phyloP scores from a whole-genome alignment of 345 rosid genomes.

The Cardamine resedifolia region DNA sequence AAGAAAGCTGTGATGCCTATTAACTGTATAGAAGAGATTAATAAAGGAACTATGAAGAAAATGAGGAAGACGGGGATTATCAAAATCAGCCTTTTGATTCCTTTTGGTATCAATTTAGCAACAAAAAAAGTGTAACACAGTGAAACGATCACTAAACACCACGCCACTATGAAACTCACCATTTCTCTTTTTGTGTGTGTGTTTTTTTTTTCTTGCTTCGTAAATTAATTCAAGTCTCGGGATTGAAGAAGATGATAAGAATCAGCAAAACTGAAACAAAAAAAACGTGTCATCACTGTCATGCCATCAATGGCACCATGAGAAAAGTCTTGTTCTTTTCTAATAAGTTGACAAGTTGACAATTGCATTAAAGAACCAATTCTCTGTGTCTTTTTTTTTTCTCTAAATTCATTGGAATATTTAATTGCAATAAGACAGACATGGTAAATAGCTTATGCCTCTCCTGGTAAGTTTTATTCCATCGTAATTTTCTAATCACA shows the following conservation, averaged over 20 bases:
- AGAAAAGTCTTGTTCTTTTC: conserved; percentile 13
- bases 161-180: conserved; percentile 37
- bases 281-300: background rate
- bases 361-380: conserved; percentile 33
- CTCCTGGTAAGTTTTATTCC: conserved; percentile 16
- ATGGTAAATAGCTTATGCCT: conserved; percentile 24
- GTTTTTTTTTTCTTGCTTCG: background rate
- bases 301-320: background rate
- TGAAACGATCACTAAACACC: conserved; percentile 39
- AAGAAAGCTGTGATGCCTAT: conserved; percentile 45
- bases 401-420: conserved; percentile 13
- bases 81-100: conserved; percentile 39
- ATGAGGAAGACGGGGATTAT: conserved; percentile 39
- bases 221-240: background rate
- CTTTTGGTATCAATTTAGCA: conserved; percentile 37
- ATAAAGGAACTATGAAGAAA: conserved; percentile 48
- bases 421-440: conserved; percentile 11
- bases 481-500: conserved; percentile 7
- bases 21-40: conserved; percentile 34
- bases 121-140: conserved; percentile 38
- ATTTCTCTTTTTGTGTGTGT: conserved; percentile 16
- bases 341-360: conserved; percentile 17
- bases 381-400: background rate
- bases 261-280: background rate
- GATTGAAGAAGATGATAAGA: background rate